Evolutionary conservation across 108 stramenopile species (phyloP).

Genomic region (Fragilariopsis cylindrus): DNA sequence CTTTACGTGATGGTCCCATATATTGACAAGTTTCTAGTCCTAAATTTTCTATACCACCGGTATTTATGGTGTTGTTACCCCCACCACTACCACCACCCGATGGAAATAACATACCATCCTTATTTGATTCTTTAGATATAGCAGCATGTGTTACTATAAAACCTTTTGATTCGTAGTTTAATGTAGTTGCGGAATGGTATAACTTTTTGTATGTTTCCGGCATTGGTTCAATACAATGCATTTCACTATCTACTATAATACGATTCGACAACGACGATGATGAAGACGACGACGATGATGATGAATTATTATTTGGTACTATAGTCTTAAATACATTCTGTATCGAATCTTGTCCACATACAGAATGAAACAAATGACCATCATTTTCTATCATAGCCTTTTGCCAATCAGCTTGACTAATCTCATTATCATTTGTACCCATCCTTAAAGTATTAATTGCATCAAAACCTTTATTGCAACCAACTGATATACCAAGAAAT

Average conservation of each 20-base stretch:
- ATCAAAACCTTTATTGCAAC: constrained; percentile 78
- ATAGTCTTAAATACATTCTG: background rate
- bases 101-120: constrained; percentile 35
- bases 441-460: constrained; percentile 59
- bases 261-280: background rate
- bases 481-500: constrained; percentile 42
- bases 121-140: constrained; percentile 22
- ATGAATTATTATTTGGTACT: too few species aligned
- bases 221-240: constrained; percentile 71
- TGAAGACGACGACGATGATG: background rate
- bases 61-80: background rate
- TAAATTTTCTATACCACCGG: constrained; percentile 26
- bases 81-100: background rate
- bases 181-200: background rate
- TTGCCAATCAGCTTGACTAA: constrained; percentile 48
- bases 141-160: constrained; percentile 49
- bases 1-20: background rate
- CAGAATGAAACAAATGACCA: background rate
- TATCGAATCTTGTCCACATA: constrained; percentile 16
- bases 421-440: constrained; percentile 38
- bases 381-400: background rate
- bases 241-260: background rate
- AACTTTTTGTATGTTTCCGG: constrained; percentile 38
- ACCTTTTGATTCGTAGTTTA: constrained; percentile 22
- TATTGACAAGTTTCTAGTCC: constrained; percentile 28